These are phyloP conservation scores for Penicillium occitanis DNA, from an alignment of 2,329 filamentous ascomycete genomes.

Conservation along the genomic window DNA sequence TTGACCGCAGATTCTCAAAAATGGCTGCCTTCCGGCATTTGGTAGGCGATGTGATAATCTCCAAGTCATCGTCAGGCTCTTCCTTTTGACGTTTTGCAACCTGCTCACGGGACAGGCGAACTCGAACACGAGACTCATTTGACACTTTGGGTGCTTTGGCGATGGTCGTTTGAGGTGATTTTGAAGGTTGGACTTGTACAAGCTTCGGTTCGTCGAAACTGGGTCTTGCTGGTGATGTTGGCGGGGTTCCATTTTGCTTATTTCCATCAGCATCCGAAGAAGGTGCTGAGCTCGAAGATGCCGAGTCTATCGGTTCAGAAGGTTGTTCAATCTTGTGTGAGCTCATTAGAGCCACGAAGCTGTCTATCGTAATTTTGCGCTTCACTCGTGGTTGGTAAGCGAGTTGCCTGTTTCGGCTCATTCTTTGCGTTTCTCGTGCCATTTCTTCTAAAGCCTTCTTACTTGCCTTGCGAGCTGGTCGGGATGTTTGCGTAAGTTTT, in stretches of 20 bases:
- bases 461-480: constrained; percentile 76
- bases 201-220: constrained; percentile 21
- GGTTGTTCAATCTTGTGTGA: constrained; percentile 44
- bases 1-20: constrained; percentile 67
- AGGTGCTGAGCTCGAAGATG: constrained; percentile 53
- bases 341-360: constrained; percentile 81
- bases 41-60: constrained; percentile 56
- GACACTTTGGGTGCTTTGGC: constrained; percentile 24
- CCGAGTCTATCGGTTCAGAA: constrained; percentile 34
- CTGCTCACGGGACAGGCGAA: constrained; percentile 42
- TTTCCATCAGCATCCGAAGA: constrained; percentile 45
- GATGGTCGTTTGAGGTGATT: constrained; percentile 8
- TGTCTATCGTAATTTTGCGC: constrained; percentile 83
- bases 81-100: constrained; percentile 37
- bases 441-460: constrained; percentile 96
- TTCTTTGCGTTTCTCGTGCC: constrained; percentile 87
- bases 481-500: constrained; percentile 66
- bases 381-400: constrained; percentile 85
- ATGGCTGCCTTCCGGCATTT: constrained; percentile 53
- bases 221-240: constrained; percentile 60
- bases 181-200: constrained; percentile 2
- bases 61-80: constrained; percentile 57
- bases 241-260: constrained; percentile 61
- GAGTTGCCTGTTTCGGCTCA: constrained; percentile 86
- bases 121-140: constrained; percentile 37